These are phyloP conservation scores for Neoarthrinium moseri DNA, from an alignment of 2,329 filamentous ascomycete genomes.

Conservation along the genomic window DNA sequence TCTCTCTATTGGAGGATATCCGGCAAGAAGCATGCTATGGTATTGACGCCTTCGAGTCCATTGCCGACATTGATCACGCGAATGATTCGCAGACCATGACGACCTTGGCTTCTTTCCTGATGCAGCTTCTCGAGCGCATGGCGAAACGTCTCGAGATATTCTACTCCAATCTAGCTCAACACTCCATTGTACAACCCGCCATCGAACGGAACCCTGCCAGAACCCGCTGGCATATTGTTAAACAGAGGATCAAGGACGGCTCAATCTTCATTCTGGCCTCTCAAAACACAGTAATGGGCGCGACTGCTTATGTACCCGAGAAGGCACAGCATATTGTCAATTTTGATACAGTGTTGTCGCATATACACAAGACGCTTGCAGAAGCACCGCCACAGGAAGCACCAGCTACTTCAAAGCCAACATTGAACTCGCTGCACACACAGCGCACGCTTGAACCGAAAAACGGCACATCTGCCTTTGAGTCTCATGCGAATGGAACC, in stretches of 20 bases:
- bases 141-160: slow-evolving; percentile 49
- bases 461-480: slow-evolving; percentile 35
- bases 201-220: slow-evolving; percentile 53
- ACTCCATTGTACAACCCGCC: slow-evolving; percentile 49
- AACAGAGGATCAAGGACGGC: slow-evolving; percentile 46
- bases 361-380: slow-evolving; percentile 35
- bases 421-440: slow-evolving; percentile 41
- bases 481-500: slow-evolving; percentile 38
- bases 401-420: slow-evolving; percentile 21
- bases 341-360: slow-evolving; percentile 44
- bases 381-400: slow-evolving; percentile 18
- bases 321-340: slow-evolving; percentile 35
- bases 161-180: slow-evolving; percentile 47
- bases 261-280: slow-evolving; percentile 50
- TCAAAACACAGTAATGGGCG: slow-evolving; percentile 32
- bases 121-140: slow-evolving; percentile 53
- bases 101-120: slow-evolving; percentile 43
- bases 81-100: slow-evolving; percentile 12
- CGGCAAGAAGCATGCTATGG: slow-evolving; percentile 51
- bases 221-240: slow-evolving; percentile 50
- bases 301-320: slow-evolving; percentile 19
- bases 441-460: slow-evolving; percentile 29
- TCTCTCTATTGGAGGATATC: slow-evolving; percentile 52
- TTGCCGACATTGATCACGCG: slow-evolving; percentile 21
- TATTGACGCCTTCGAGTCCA: slow-evolving; percentile 53